Evolutionary conservation across 306 rosid genomes (phyloP).

Genomic region (Quercus berberidifolia): DNA sequence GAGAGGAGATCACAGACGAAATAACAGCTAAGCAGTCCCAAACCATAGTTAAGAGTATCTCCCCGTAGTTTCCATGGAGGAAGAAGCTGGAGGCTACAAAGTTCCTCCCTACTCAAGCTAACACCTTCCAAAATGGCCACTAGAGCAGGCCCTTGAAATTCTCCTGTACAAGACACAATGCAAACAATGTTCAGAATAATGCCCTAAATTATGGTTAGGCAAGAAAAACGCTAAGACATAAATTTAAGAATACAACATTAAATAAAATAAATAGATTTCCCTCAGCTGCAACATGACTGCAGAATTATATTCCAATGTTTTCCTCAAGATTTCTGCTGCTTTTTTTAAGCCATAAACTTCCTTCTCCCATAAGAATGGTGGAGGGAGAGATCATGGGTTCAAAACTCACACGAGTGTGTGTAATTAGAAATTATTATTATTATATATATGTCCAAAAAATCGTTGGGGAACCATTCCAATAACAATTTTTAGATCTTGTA

Average conservation of each 20-base stretch:
- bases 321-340: neutral
- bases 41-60: conserved; percentile 76
- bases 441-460: neutral
- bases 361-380: too few relatives aligned
- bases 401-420: too few relatives aligned
- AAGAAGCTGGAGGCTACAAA: conserved; percentile 79
- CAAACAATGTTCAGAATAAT: conserved; percentile 14
- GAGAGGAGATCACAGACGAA: conserved; percentile 77
- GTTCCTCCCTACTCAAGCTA: conserved; percentile 85
- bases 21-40: conserved; percentile 87
- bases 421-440: neutral
- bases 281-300: neutral
- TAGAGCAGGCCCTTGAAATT: conserved; percentile 95
- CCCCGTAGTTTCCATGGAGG: conserved; percentile 98
- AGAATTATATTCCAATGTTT: neutral
- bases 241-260: neutral
- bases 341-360: too few relatives aligned
- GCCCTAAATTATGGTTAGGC: neutral
- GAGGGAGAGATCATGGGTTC: too few relatives aligned
- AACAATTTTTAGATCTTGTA: neutral
- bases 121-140: conserved; percentile 84
- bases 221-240: neutral
- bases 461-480: neutral
- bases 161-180: conserved; percentile 55
- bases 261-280: neutral